Evolutionary conservation across 1,284 basidiomycete species (phyloP), one percentile per base, ranked within the genome.

Genomic region (Vanrija pseudolonga): DNA sequence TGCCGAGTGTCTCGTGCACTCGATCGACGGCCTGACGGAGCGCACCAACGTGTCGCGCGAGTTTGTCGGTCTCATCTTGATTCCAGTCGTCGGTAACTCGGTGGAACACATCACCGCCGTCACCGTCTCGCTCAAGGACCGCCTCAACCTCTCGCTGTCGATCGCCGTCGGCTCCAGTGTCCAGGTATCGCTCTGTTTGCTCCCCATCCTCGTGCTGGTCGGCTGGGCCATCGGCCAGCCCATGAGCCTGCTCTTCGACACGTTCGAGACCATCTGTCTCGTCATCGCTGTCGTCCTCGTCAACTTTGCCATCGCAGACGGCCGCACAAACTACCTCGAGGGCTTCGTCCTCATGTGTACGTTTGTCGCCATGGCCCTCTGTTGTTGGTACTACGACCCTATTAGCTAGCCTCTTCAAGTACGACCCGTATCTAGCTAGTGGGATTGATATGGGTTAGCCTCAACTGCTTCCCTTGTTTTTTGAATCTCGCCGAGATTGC

Each of bases 101-200:
- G 88, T 89, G 80, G 91, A 95, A 71, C 90, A 92, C 69, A 85
- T 86, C 47, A 92, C 90, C 4, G 89, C 90, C 20, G 88, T 94
- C 56, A 88, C 86, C 4, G 89, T 92, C 6, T 90, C 90, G 0
- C 84, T 90, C 60, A 90, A 92, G 76, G 78, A 79, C 62, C 79
- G 80, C 57, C 67, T 80, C 47, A 78, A 79, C 59, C 64, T 80
- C n/a, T 71, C 71, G 65, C 78, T 91, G 52, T 84, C 85, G 50
- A 89, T 93, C 49, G 90, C 92, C 7, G 88, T 92, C 37, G 90
- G 90, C n/a, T 90, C 88, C 5, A 88, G 86, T 62, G 89, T 95
- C 59, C 92, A 96, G 85, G 90, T 90, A 54, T 86, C 89, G 0
- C 80, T 93, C 42, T 87, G 92, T 69, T 85, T 91, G 56, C 84